Conservation (phyloP, 78 protist species). For the Protostelium mycophagum region DNA sequence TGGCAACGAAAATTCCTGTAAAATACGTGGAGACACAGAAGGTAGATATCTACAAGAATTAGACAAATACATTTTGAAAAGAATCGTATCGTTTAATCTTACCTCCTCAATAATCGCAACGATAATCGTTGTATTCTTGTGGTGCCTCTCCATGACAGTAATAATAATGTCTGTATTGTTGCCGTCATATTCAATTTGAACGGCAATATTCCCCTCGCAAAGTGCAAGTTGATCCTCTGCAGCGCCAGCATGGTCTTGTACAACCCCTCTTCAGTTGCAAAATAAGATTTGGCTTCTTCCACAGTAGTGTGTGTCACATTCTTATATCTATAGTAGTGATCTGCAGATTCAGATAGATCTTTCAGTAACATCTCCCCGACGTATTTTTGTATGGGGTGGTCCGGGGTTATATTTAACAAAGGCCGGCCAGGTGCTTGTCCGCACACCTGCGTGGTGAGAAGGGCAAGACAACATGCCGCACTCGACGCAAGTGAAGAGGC, state of each 20-base stretch:
- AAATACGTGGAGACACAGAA: background rate
- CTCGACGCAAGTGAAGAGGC: background rate
- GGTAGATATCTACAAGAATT: background rate
- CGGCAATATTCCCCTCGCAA: background rate
- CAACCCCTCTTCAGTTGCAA: background rate
- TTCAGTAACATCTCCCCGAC: background rate
- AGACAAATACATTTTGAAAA: too few relatives aligned
- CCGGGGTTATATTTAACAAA: too few relatives aligned
- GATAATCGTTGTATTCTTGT: background rate
- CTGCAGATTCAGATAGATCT: background rate
- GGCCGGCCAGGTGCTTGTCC: too few relatives aligned
- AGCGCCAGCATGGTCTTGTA: background rate
- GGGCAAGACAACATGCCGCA: too few relatives aligned
- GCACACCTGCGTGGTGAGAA: too few relatives aligned
- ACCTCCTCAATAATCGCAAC: background rate
- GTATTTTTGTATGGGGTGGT: background rate
- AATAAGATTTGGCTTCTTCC: background rate
- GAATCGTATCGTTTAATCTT: background rate
- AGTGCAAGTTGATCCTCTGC: background rate
- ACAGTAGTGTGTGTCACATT: background rate
- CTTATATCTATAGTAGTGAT: background rate
- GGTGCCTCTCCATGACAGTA: background rate
- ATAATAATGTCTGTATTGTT: too few relatives aligned
- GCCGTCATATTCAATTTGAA: too few relatives aligned
- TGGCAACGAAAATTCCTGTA: background rate